phyloP scores from a whole-genome alignment of 2,329 filamentous ascomycete species.

The Alternaria ventricosa region DNA sequence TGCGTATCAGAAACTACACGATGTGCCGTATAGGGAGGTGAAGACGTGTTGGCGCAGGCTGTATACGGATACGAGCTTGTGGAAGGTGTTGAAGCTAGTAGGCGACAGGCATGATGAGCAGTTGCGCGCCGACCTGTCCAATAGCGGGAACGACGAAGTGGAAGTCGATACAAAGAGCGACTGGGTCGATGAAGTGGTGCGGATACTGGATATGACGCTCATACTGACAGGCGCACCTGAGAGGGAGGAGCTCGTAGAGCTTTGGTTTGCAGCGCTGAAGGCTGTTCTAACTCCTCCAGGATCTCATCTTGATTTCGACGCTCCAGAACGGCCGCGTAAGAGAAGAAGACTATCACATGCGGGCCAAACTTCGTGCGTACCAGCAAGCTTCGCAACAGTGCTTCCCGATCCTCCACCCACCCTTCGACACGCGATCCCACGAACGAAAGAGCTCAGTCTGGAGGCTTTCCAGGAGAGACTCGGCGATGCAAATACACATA shows the following conservation, averaged over 20 bases:
- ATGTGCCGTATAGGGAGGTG: conserved; percentile 71
- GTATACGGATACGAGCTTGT: conserved; percentile 73
- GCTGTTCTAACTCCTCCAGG: conserved; percentile 3
- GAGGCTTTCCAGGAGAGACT: conserved; percentile 39
- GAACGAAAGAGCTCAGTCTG: conserved; percentile 25
- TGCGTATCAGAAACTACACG: conserved; percentile 71
- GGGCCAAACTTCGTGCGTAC: neutral
- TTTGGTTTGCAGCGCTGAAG: conserved; percentile 61
- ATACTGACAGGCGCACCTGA: conserved; percentile 66
- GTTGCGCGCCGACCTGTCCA: neutral
- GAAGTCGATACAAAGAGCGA: conserved; percentile 29
- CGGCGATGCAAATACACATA: conserved; percentile 31
- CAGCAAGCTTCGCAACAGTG: conserved; percentile 24
- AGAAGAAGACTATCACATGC: conserved; percentile 17
- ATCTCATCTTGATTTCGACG: neutral
- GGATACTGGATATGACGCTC: conserved; percentile 74
- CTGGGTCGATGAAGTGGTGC: conserved; percentile 66
- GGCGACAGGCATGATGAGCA: conserved; percentile 7
- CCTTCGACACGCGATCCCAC: conserved; percentile 30
- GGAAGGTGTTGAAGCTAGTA: conserved; percentile 59
- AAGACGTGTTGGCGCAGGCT: conserved; percentile 72
- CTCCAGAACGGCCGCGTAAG: conserved; percentile 22
- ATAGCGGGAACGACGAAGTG: neutral
- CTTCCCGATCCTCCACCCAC: conserved; percentile 8
- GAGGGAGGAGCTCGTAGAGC: conserved; percentile 45